Evolutionary conservation across 1,284 basidiomycete genomes (phyloP).

Genomic region (Sporisorium graminicola): DNA sequence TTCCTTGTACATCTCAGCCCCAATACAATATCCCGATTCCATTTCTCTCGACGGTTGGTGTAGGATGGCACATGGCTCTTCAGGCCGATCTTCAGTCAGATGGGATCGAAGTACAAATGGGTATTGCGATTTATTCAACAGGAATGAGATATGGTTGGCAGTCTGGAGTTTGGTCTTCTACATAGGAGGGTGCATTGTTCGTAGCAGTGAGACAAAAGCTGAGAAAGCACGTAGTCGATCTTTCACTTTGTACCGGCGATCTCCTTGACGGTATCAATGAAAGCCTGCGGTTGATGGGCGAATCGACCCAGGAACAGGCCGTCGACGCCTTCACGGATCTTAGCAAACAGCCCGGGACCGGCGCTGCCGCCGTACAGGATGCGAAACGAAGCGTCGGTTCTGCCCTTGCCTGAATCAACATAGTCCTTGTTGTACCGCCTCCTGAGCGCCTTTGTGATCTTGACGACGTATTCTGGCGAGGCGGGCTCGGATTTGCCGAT

Average conservation of each 20-base stretch:
- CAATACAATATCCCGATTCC: slow-evolving; percentile 5
- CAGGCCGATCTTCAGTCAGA: neutral
- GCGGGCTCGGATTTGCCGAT: slow-evolving; percentile 62
- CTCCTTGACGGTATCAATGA: slow-evolving; percentile 59
- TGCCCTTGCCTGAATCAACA: slow-evolving; percentile 27
- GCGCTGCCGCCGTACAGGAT: slow-evolving; percentile 66
- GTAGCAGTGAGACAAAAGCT: neutral
- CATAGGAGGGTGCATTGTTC: neutral
- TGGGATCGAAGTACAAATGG: neutral
- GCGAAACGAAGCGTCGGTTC: slow-evolving; percentile 40
- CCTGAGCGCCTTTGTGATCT: slow-evolving; percentile 59
- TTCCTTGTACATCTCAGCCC: neutral
- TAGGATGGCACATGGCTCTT: neutral
- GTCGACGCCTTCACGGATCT: slow-evolving; percentile 62
- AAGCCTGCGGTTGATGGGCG: slow-evolving; percentile 60
- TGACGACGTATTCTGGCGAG: slow-evolving; percentile 59
- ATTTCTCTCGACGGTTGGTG: neutral
- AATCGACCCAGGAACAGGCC: slow-evolving; percentile 64
- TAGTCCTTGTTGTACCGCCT: slow-evolving; percentile 39
- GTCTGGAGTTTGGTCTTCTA: neutral
- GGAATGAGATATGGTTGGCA: neutral
- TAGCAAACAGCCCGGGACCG: slow-evolving; percentile 58
- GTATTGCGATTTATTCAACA: neutral
- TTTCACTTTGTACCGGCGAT: slow-evolving; percentile 37
- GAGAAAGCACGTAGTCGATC: no score